Evolutionary conservation across 805 yeast genomes (phyloP).

Genomic region (Cyberlindnera euphorbiiphila): DNA sequence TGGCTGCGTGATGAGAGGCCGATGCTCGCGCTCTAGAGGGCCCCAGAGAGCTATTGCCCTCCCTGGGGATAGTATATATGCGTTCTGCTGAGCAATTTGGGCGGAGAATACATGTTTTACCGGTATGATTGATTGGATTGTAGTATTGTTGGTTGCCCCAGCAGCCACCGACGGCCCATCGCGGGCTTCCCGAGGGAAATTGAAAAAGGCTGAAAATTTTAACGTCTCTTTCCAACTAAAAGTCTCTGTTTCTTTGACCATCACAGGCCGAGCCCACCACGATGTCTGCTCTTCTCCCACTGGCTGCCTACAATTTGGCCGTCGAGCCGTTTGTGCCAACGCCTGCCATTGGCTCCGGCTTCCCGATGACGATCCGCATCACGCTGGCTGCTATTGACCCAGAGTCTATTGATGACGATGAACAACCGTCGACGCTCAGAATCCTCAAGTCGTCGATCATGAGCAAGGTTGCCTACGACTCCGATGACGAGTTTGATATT

Average conservation of each 20-base stretch:
- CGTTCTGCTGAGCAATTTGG: neutral
- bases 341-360: conserved; percentile 80
- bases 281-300: conserved; percentile 76
- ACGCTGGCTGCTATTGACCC: conserved; percentile 97
- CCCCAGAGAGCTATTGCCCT: too few species aligned
- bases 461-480: conserved; percentile 45
- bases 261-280: too few species aligned
- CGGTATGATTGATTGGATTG: too few species aligned
- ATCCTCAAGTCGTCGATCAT: conserved; percentile 62
- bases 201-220: too few species aligned
- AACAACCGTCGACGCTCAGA: conserved; percentile 85
- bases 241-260: conserved; percentile 2
- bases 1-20: too few species aligned
- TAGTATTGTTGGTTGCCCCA: too few species aligned
- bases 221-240: too few species aligned
- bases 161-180: too few species aligned
- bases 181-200: too few species aligned
- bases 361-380: conserved; percentile 85
- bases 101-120: too few species aligned
- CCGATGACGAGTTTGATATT: conserved; percentile 39
- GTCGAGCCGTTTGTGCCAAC: conserved; percentile 84
- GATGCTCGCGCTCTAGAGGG: too few species aligned
- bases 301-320: conserved; percentile 82
- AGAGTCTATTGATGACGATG: conserved; percentile 73
- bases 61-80: neutral